phyloP scores from a whole-genome alignment of 163 green algal genomes.

The Smithsoniella earleae region DNA sequence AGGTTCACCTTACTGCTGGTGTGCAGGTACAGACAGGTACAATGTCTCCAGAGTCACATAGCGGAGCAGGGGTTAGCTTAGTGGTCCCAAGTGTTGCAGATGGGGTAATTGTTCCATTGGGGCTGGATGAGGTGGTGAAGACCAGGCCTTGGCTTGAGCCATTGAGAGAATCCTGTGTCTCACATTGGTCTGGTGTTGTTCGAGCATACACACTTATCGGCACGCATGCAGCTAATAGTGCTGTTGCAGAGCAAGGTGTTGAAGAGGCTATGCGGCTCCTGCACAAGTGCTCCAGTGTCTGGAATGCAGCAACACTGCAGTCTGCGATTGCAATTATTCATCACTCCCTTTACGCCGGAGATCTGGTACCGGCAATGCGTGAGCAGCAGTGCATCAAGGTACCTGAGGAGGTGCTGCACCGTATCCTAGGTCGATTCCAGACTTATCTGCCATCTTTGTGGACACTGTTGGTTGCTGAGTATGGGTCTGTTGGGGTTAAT shows the following conservation, averaged over 20 bases:
- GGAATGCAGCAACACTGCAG: conserved; percentile 8
- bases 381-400: not conserved
- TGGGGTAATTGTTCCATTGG: too few relatives aligned
- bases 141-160: conserved; percentile 12
- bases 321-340: not conserved
- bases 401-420: not conserved
- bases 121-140: not conserved
- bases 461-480: conserved; percentile 15
- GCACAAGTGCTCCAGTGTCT: conserved; percentile 13
- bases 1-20: not conserved
- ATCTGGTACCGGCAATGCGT: conserved; percentile 5
- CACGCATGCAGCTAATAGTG: not conserved
- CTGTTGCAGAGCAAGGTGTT: conserved; percentile 18
- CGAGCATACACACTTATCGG: conserved; percentile 21
- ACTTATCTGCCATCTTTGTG: conserved; percentile 23
- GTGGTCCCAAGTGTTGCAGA: too few relatives aligned
- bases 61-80: too few relatives aligned
- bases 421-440: conserved; percentile 4
- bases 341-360: not conserved
- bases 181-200: conserved; percentile 2
- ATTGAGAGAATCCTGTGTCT: not conserved
- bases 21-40: not conserved
- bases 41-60: not conserved
- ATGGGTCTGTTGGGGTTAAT: not conserved
- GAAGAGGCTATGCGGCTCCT: conserved; percentile 25